Evolutionary conservation across 345 rosid species (phyloP), one percentile per base, ranked within the genome.

Genomic region (Syzygium grande): DNA sequence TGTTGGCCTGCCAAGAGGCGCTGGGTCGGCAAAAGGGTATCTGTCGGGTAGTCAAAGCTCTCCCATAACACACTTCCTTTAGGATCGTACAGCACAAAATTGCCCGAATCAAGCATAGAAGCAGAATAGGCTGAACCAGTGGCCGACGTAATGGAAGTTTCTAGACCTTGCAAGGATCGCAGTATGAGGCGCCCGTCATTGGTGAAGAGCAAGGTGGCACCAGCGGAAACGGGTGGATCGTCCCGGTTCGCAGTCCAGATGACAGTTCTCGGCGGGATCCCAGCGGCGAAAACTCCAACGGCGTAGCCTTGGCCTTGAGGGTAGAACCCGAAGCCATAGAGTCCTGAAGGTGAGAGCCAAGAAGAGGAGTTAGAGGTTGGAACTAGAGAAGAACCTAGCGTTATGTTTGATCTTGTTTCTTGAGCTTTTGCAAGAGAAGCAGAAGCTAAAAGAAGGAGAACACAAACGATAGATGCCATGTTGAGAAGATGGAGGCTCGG

Each of bases 21-120:
- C 65, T 91, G 92, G 22, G 90, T 86, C 34, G 43, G 87, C 84
- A 91, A 13, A 49, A 92, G 59, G 54, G 93, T 91, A 30, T 92
- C 91, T 0, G 91, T 92, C 10, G 93, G 94, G 55, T 6, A 9
- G 23, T 73, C 38, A 41, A 92, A 91, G 63, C 91, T 92, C 84
- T 92, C 85, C 94, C 94, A 91, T 43, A 89, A 8, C 3, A 80
- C 61, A 11, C 13, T 29, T 16, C 52, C 68, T 0, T 30, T 9
- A 7, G 59, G 29, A 84, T 15, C 7, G 3, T 61, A 84, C 4
- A 91, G 84, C 9, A 86, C 87, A 43, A 91, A 89, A 52, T 91
- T 90, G 51, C 92, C 89, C 0, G 88, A 85, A 87, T 91, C 91
- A 0, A 89, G 87, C 90, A 92, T 65, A 5, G 90, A 87, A 56